Evolutionary conservation across 768 basidiomycete species (phyloP).

Genomic region (Rhodotorula taiwanensis): DNA sequence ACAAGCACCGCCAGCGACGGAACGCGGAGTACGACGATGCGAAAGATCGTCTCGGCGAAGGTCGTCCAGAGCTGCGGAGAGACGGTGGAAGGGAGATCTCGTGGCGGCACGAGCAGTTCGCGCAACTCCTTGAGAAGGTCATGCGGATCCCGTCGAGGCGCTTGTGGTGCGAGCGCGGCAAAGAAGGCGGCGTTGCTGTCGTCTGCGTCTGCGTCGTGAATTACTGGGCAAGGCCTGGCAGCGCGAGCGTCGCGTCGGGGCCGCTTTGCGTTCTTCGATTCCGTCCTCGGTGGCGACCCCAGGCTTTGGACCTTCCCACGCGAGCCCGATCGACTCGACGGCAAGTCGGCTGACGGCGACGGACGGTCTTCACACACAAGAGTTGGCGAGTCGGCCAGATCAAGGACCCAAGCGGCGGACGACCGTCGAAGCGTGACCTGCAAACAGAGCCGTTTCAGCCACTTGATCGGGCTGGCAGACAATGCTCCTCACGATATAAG

Average conservation of each 20-base stretch:
- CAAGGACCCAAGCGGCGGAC: constrained; percentile 30
- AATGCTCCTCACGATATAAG: constrained; percentile 12
- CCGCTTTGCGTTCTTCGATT: not conserved
- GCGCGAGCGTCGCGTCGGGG: not conserved
- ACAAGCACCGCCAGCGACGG: constrained; percentile 26
- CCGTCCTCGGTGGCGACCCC: not conserved
- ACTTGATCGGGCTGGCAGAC: too few species aligned
- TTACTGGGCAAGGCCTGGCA: too few species aligned
- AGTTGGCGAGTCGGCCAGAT: not conserved
- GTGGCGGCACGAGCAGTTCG: constrained; percentile 14
- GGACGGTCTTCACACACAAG: constrained; percentile 28
- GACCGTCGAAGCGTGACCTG: constrained; percentile 30
- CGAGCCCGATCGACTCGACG: constrained; percentile 19
- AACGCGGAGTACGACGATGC: constrained; percentile 25
- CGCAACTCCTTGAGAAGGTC: constrained; percentile 18
- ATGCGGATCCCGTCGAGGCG: not conserved
- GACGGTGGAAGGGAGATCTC: constrained; percentile 7
- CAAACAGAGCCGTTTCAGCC: not conserved
- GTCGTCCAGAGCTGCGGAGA: not conserved
- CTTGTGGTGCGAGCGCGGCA: not conserved
- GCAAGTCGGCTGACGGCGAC: constrained; percentile 7
- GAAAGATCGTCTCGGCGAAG: constrained; percentile 17
- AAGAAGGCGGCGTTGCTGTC: constrained; percentile 20
- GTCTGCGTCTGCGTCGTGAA: too few species aligned
- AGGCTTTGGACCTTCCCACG: not conserved